Percentiles rank a stretch among this genome's conserved stretches.
These are phyloP conservation scores for Leccinum disarticulatum DNA, from an alignment of 768 basidiomycete species.

Conservation along the genomic window DNA sequence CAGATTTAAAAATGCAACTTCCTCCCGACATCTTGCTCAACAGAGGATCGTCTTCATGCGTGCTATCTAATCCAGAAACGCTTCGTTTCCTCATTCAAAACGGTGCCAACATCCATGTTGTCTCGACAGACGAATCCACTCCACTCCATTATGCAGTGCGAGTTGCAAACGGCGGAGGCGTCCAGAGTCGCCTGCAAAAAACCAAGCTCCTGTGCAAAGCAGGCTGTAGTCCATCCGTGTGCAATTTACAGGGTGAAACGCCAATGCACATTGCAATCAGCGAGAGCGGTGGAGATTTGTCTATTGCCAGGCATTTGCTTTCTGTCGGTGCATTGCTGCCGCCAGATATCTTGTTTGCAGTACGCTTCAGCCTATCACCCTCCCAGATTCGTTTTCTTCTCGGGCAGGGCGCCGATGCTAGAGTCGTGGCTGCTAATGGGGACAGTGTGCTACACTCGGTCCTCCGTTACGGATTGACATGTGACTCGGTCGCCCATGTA, in stretches of 20 bases:
- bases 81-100: not conserved
- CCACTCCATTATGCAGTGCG: not conserved
- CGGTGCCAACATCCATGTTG: not conserved
- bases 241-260: not conserved
- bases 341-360: not conserved
- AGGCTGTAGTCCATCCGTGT: not conserved
- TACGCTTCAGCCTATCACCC: not conserved
- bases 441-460: not conserved
- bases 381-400: not conserved
- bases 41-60: not conserved
- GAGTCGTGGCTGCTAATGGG: not conserved
- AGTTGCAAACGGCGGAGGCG: accelerated
- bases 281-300: accelerated
- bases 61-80: not conserved
- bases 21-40: not conserved
- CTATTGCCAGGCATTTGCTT: not conserved
- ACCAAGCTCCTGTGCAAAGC: not conserved
- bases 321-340: not conserved
- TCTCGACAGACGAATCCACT: not conserved
- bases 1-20: not conserved
- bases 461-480: accelerated
- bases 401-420: not conserved
- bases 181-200: not conserved
- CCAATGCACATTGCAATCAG: not conserved
- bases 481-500: accelerated